Percentiles rank a stretch among this genome's conserved stretches.
These are phyloP conservation scores for Termitomyces sp. DNA, from an alignment of 768 basidiomycete genomes.

Conservation along the genomic window DNA sequence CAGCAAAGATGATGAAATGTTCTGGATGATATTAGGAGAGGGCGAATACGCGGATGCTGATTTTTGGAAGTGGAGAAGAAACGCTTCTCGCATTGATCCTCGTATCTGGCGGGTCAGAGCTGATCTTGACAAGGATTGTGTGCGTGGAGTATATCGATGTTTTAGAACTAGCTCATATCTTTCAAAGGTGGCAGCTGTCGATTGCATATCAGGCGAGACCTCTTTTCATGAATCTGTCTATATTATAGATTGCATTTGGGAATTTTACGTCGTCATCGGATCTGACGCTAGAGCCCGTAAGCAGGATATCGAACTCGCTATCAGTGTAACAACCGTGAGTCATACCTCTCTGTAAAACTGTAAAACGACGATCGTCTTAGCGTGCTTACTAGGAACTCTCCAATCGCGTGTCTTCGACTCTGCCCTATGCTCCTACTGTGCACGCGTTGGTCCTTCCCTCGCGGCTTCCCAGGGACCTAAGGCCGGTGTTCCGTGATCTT, in stretches of 20 bases:
- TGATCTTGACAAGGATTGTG: conserved; percentile 26
- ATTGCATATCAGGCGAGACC: conserved; percentile 35
- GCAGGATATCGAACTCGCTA: conserved; percentile 54
- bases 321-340: conserved; percentile 51
- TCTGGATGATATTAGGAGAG: conserved; percentile 84
- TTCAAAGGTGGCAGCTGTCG: conserved; percentile 39
- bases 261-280: conserved; percentile 73
- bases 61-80: conserved; percentile 73
- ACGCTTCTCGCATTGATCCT: conserved; percentile 34
- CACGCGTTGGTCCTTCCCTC: conserved; percentile 75
- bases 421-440: conserved; percentile 68
- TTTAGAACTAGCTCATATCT: not conserved
- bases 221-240: conserved; percentile 44
- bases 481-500: conserved; percentile 60
- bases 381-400: conserved; percentile 44
- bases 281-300: conserved; percentile 55
- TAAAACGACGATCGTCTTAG: not conserved
- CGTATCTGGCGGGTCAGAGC: conserved; percentile 56
- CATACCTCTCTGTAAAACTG: not conserved
- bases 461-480: conserved; percentile 65
- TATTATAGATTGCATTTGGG: conserved; percentile 73
- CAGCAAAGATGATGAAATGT: conserved; percentile 67
- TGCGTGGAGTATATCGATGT: conserved; percentile 22
- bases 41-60: conserved; percentile 71
- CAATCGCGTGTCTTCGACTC: conserved; percentile 36